Conservation (phyloP, 1,139 yeast species). For the Zygoascus meyerae region DNA sequence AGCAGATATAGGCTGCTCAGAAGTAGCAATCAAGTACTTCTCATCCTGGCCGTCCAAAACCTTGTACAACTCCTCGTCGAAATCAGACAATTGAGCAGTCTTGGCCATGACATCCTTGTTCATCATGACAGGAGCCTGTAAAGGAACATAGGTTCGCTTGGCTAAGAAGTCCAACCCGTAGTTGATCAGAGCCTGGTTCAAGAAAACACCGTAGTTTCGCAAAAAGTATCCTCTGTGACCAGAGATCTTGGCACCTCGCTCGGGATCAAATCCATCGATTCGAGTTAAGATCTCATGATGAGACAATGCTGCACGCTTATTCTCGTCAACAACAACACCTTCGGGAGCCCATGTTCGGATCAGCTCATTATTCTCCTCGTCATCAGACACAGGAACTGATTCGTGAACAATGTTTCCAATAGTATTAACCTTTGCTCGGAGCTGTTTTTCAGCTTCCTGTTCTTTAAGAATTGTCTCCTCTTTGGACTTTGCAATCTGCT, state of each 20-base stretch:
- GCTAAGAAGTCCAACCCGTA: constrained; percentile 86
- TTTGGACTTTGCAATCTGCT: constrained; percentile 63
- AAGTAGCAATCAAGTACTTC: constrained; percentile 95
- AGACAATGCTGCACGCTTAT: constrained; percentile 70
- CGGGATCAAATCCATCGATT: constrained; percentile 97
- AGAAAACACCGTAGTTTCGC: constrained; percentile 90
- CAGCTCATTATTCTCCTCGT: constrained; percentile 86
- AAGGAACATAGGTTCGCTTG: constrained; percentile 73
- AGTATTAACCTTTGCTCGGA: constrained; percentile 75
- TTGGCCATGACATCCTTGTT: constrained; percentile 99
- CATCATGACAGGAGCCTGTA: constrained; percentile 99
- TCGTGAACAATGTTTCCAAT: constrained; percentile 94
- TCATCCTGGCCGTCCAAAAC: constrained; percentile 97
- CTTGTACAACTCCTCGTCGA: constrained; percentile 96
- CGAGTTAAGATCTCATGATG: constrained; percentile 94
- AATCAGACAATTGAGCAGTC: constrained; percentile 96
- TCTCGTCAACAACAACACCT: constrained; percentile 46
- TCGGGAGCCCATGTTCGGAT: constrained; percentile 85
- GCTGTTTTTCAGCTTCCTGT: constrained; percentile 68
- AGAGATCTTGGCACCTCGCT: constrained; percentile 94
- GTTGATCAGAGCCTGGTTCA: constrained; percentile 96
- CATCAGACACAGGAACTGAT: constrained; percentile 76
- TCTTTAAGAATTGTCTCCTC: constrained; percentile 60
- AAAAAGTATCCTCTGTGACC: constrained; percentile 99
- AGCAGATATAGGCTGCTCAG: constrained; percentile 98